These are phyloP conservation scores for Rhynchospora breviuscula DNA, from an alignment of 176 grass and related monocot genomes.

Conservation along the genomic window DNA sequence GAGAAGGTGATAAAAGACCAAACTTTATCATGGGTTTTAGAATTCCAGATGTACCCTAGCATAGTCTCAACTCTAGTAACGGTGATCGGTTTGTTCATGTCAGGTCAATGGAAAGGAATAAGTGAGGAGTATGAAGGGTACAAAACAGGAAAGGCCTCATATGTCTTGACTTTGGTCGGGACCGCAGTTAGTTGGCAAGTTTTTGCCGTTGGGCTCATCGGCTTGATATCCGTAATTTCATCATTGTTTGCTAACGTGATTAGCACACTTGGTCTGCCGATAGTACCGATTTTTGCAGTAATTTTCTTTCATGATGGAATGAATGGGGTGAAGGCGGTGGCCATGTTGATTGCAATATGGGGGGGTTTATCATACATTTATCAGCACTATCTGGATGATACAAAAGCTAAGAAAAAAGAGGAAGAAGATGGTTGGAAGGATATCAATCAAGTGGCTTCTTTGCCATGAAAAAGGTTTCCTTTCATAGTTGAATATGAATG, in stretches of 20 bases:
- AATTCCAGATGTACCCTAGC: conserved; percentile 56
- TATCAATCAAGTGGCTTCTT: too few relatives aligned
- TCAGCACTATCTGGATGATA: conserved; percentile 62
- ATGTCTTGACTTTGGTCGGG: conserved; percentile 59
- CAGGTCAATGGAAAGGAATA: conserved; percentile 44
- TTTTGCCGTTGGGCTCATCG: conserved; percentile 46
- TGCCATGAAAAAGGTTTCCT: too few relatives aligned
- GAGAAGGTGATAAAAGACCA: conserved; percentile 44
- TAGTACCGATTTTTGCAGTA: conserved; percentile 54
- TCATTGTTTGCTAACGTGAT: conserved; percentile 92
- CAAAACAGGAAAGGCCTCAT: conserved; percentile 40
- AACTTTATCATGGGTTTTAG: conserved; percentile 34
- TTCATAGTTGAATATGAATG: too few relatives aligned
- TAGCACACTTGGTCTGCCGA: conserved; percentile 43
- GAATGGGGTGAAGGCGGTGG: conserved; percentile 52
- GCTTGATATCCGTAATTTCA: conserved; percentile 55
- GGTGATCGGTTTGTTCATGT: conserved; percentile 46
- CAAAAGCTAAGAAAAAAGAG: conserved; percentile 22
- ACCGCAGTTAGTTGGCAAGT: conserved; percentile 62
- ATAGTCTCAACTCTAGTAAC: conserved; percentile 32
- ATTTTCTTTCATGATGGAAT: conserved; percentile 67
- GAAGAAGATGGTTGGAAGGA: not conserved
- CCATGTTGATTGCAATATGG: conserved; percentile 69
- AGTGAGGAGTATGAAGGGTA: conserved; percentile 47
- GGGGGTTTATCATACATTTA: conserved; percentile 72